These are phyloP conservation scores for Chlorella sp. DNA, from an alignment of 139 green algal species.

Conservation along the genomic window DNA sequence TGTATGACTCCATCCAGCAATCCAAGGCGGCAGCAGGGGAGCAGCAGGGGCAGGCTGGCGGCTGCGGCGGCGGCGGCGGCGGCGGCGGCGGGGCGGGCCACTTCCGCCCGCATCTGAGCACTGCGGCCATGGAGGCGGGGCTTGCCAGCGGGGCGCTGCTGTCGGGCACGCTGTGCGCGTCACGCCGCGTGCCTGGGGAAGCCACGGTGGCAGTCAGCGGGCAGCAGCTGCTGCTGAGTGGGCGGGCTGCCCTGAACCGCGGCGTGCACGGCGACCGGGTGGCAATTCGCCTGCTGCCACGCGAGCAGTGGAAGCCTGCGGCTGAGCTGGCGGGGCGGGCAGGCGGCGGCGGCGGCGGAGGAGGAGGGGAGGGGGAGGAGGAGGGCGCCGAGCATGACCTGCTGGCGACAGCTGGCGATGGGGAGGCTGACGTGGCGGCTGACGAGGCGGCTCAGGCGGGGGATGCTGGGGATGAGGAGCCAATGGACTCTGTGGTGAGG, in stretches of 20 bases:
- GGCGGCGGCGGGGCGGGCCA: neutral
- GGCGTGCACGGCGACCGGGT: conserved; percentile 63
- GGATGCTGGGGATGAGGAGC: conserved; percentile 27
- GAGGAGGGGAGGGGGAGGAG: neutral
- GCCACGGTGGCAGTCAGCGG: conserved; percentile 19
- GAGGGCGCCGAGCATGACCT: conserved; percentile 34
- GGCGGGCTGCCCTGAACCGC: conserved; percentile 51
- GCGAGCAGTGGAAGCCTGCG: conserved; percentile 72
- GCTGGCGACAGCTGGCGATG: conserved; percentile 30
- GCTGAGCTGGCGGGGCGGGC: conserved; percentile 7
- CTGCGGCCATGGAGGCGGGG: conserved; percentile 46
- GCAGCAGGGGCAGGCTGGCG: neutral
- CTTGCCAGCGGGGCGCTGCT: conserved; percentile 43
- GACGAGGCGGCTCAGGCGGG: neutral
- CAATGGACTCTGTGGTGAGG: conserved; percentile 19
- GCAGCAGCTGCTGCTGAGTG: conserved; percentile 46
- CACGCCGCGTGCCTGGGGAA: conserved; percentile 38
- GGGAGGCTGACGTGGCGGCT: conserved; percentile 12
- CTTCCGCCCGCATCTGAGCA: conserved; percentile 39
- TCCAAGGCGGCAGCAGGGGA: neutral
- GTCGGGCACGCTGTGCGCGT: conserved; percentile 49
- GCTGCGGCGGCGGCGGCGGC: neutral
- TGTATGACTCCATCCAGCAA: conserved; percentile 43
- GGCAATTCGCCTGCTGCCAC: conserved; percentile 78
- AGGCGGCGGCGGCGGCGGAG: neutral